Percentiles rank a stretch among this genome's conserved stretches.
Conservation (phyloP, 106 monocot genomes). For the Dendrobium chrysotoxum region DNA sequence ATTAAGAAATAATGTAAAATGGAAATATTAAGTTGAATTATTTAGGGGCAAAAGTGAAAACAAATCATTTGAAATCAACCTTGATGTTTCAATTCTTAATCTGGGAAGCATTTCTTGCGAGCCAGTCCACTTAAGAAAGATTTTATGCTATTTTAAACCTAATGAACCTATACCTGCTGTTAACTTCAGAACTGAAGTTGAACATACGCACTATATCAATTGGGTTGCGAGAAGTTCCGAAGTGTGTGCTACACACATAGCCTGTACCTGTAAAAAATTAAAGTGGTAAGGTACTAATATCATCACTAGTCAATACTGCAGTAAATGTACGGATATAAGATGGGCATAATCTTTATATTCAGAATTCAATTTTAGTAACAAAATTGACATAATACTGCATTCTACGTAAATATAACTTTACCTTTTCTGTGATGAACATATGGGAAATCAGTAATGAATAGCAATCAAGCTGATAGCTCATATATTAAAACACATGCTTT, state of each 20-base stretch:
- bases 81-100: no score
- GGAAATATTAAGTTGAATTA: no score
- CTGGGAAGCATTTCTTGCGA: background rate
- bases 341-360: background rate
- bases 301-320: background rate
- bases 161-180: conserved; percentile 33
- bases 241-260: conserved; percentile 50
- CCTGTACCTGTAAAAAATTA: conserved; percentile 46
- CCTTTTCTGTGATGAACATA: background rate
- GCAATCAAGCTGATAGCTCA: no score
- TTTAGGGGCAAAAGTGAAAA: no score
- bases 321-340: background rate
- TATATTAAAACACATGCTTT: no score
- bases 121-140: background rate
- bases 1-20: background rate
- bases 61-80: no score
- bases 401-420: background rate
- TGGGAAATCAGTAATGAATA: no score
- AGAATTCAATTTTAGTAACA: background rate
- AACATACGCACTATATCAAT: conserved; percentile 61
- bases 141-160: background rate
- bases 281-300: background rate
- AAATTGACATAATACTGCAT: background rate
- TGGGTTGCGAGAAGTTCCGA: conserved; percentile 29
- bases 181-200: conserved; percentile 49